Conservation (phyloP, 768 basidiomycete genomes). For the Chalciporus piperatus region DNA sequence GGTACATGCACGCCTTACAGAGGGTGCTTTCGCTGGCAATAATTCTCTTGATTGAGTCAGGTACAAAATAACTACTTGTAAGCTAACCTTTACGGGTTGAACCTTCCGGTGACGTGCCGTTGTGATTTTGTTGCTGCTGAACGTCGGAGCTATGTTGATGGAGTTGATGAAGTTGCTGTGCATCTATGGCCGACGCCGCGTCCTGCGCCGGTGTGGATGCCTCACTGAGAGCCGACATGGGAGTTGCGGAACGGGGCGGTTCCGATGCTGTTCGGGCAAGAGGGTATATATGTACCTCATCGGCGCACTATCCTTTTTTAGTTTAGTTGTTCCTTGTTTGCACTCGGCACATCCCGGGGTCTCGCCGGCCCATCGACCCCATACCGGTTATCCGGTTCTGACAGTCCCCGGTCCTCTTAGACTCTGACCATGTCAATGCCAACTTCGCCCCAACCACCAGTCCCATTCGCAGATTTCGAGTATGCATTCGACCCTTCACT, state of each 20-base stretch:
- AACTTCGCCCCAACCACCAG: constrained; percentile 44
- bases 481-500: constrained; percentile 67
- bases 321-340: constrained; percentile 28
- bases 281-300: constrained; percentile 26
- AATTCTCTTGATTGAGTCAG: constrained; percentile 9
- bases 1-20: constrained; percentile 75
- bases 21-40: constrained; percentile 69
- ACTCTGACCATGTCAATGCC: constrained; percentile 27
- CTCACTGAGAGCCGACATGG: constrained; percentile 76
- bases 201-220: constrained; percentile 67
- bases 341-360: constrained; percentile 19
- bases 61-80: constrained; percentile 10
- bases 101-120: constrained; percentile 30
- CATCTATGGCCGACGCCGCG: constrained; percentile 58
- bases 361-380: constrained; percentile 6
- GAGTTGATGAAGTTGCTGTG: constrained; percentile 47
- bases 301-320: constrained; percentile 28
- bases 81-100: constrained; percentile 59
- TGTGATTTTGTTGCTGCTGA: constrained; percentile 35
- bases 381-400: constrained; percentile 23
- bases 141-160: constrained; percentile 35
- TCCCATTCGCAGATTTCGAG: constrained; percentile 66
- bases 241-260: constrained; percentile 41
- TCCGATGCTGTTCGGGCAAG: constrained; percentile 28
- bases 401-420: constrained; percentile 12